Evolutionary conservation across 176 grass and related monocot genomes (phyloP), one percentile per base, ranked within the genome.

Genomic region (Bothriochloa decipiens): DNA sequence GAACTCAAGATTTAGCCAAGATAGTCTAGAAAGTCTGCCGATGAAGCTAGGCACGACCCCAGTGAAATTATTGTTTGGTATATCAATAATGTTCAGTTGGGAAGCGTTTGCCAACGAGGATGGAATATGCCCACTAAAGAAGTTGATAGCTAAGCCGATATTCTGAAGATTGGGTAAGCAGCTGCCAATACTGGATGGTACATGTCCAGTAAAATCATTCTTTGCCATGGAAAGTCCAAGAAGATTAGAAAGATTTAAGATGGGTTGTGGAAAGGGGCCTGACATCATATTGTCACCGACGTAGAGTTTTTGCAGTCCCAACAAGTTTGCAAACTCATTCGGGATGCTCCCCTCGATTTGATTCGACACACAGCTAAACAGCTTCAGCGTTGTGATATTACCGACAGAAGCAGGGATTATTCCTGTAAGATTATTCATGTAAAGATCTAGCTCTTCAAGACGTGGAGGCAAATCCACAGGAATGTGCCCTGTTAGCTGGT

Each of bases 121-220:
- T 2, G 86, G 86, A 15, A 88, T 77, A 7, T 50, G 42, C 0
- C 80, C 86, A 7, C 14, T 1, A 62, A 88, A 83, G 22, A 27
- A 77, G 32, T 83, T 80, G 0, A 2, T 0, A 2, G 0, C 17
- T 70, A 85, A 46, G n/a, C 1, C 6, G 10, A 85, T 8, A 1
- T 0, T 0, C n/a, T 70, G 47, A 2, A 85, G 74, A 32, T 45
- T 61, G 1, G 74, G 50, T 70, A 85, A 74, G 27, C 17, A 78
- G 36, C 4, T 58, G 25, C 75, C 65, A 4, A 78, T 4, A 43
- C 14, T 43, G 17, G 83, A 58, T 60, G 83, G 74, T 46, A 85
- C 14, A 25, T 25, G 50, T 18, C 83, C 84, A 11, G 10, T 18
- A 27, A 86, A 40, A 18, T 47, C 1, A 10, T 86, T 86, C 2